phyloP scores from a whole-genome alignment of 2,329 filamentous ascomycete genomes.

The Alternaria sp. region DNA sequence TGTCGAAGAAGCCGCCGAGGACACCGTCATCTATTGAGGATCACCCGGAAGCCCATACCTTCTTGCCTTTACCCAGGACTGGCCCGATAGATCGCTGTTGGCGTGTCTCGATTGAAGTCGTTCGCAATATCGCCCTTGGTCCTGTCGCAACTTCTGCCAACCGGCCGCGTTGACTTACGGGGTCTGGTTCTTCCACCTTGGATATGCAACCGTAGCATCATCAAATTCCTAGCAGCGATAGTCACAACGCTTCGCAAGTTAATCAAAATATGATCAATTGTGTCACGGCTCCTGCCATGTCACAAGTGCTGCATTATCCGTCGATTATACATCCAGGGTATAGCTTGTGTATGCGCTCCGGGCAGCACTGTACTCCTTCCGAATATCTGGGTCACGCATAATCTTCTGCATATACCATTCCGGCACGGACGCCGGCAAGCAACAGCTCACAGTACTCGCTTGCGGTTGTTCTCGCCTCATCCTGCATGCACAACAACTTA shows the following conservation, averaged over 20 bases:
- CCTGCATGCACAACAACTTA: not conserved
- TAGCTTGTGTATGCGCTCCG: not conserved
- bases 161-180: not conserved
- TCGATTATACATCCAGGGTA: not conserved
- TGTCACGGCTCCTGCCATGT: not conserved
- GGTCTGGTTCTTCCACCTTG: not conserved
- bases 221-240: not conserved
- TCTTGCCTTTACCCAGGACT: not conserved
- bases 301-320: not conserved
- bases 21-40: slow-evolving; percentile 84
- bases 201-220: not conserved
- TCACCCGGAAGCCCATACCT: slow-evolving; percentile 2
- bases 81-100: not conserved
- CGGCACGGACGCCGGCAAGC: slow-evolving; percentile 26
- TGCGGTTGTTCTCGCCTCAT: slow-evolving; percentile 2
- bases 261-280: not conserved
- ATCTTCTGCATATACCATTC: slow-evolving; percentile 8
- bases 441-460: not conserved
- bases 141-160: not conserved
- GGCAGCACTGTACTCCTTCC: not conserved
- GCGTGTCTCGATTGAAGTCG: not conserved
- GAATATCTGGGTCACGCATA: not conserved
- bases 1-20: slow-evolving; percentile 79
- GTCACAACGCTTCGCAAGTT: not conserved
- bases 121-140: not conserved